These are phyloP conservation scores for Pseudopediastrum boryanum DNA, from an alignment of 139 green algal genomes.

Conservation along the genomic window DNA sequence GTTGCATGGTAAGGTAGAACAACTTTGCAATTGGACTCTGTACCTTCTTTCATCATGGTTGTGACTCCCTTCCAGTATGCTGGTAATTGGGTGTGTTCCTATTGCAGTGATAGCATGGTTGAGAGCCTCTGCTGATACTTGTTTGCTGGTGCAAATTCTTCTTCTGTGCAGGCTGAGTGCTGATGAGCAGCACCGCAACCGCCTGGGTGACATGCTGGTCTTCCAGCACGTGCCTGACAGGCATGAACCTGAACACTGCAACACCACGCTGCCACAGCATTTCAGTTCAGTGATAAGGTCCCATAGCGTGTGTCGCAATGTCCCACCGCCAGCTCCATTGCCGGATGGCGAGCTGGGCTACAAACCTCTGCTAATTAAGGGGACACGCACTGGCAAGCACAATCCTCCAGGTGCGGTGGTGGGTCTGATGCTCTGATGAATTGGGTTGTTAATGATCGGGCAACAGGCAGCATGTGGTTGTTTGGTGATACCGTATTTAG, in stretches of 20 bases:
- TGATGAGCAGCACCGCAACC: slow-evolving; percentile 78
- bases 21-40: too few species aligned
- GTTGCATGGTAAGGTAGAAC: too few species aligned
- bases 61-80: too few species aligned
- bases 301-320: slow-evolving; percentile 21
- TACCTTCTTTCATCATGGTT: too few species aligned
- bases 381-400: slow-evolving; percentile 61
- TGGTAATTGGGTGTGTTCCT: too few species aligned
- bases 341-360: slow-evolving; percentile 72
- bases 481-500: too few species aligned
- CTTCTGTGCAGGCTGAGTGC: slow-evolving; percentile 46
- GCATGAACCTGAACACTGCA: slow-evolving; percentile 67
- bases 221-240: slow-evolving; percentile 52
- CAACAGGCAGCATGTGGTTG: too few species aligned
- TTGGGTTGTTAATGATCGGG: too few species aligned
- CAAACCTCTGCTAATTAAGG: slow-evolving; percentile 58
- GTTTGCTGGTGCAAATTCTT: neutral
- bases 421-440: too few species aligned
- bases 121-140: too few species aligned
- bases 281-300: neutral
- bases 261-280: slow-evolving; percentile 68
- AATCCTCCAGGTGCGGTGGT: slow-evolving; percentile 61
- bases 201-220: slow-evolving; percentile 73
- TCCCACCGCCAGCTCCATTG: slow-evolving; percentile 65
- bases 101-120: too few species aligned